Percentiles rank a stretch among this genome's conserved stretches.
Evolutionary conservation across 305 asterid species (phyloP).

Genomic region (Salvia sclarea): DNA sequence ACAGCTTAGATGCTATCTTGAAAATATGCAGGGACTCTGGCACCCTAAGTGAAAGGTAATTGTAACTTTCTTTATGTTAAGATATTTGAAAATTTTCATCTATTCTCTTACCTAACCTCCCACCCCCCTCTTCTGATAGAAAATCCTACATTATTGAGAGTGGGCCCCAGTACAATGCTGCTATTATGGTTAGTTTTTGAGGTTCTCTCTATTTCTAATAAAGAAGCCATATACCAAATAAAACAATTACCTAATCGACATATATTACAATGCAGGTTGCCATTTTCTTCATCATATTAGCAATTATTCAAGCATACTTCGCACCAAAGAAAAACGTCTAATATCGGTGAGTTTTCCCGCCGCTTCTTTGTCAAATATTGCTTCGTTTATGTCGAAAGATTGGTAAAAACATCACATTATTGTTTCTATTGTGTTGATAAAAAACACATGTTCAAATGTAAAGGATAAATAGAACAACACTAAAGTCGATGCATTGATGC

Average conservation of each 20-base stretch:
- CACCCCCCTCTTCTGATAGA: constrained; percentile 32
- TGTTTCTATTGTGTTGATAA: neutral
- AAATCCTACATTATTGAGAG: constrained; percentile 52
- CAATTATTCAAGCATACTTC: constrained; percentile 58
- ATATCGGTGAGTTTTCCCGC: constrained; percentile 45
- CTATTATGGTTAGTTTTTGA: constrained; percentile 38
- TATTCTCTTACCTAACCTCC: neutral
- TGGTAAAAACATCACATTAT: neutral
- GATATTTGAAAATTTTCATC: neutral
- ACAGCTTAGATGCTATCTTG: constrained; percentile 56
- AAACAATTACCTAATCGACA: constrained; percentile 28
- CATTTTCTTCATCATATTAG: constrained; percentile 60
- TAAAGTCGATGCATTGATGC: neutral
- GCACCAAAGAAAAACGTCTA: constrained; percentile 45
- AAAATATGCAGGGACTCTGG: constrained; percentile 86
- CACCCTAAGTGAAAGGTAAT: constrained; percentile 65
- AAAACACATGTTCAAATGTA: no score
- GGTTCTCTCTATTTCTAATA: neutral
- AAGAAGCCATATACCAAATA: neutral
- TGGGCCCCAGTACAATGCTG: constrained; percentile 33
- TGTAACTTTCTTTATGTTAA: constrained; percentile 22
- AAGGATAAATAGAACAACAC: neutral
- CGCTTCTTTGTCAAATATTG: neutral
- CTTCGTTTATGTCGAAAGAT: neutral
- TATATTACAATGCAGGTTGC: constrained; percentile 56